Evolutionary conservation across 2,329 filamentous ascomycete genomes (phyloP), one percentile per base, ranked within the genome.

Genomic region (Pestalotiopsis sp.): DNA sequence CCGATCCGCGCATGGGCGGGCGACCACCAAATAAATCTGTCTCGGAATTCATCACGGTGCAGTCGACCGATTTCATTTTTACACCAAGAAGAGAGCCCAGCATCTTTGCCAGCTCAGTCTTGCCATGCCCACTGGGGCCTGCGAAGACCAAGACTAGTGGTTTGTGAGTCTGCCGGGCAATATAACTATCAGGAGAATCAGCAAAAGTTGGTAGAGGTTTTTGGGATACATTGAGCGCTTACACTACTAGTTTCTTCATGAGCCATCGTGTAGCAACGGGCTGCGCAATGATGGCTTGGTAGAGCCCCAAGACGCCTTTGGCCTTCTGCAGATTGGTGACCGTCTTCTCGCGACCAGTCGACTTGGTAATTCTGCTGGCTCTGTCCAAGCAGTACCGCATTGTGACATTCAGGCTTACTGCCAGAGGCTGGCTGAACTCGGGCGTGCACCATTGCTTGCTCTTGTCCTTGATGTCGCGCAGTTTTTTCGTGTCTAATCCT

Each of bases 111-210:
- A 86, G 73, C 69, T 85, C 83, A 0, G 83, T 86, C 73, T 86
- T 86, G 4, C 85, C 84, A 68, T 86, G 84, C 0, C 84, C 84
- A 45, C 81, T 83, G 0, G 82, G 81, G 0, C 84, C 85, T 3
- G 82, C 81, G 65, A 85, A 85, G 1, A 80, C 75, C 6, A 85
- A 65, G 2, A 83, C 76, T 0, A 83, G 73, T 0, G 81, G 82
- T 56, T 72, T 74, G 23, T 74, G 71, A 1, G 66, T 71, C 1
- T 75, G 72, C 14, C 78, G 68, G 0, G 75, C 70, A 1, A 82
- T 69, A 62, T 83, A 73, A 5, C 74, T 76, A 25, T 79, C 23
- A 12, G 4, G n/a, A 17, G n/a, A 17, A 2, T 14, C 31, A 56
- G 59, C 7, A 20, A n/a, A 61, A 4, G 11, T 7, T 31, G n/a